These are phyloP conservation scores for Pseudovirgaria hyperparasitica DNA, from an alignment of 2,329 filamentous ascomycete genomes.

Conservation along the genomic window DNA sequence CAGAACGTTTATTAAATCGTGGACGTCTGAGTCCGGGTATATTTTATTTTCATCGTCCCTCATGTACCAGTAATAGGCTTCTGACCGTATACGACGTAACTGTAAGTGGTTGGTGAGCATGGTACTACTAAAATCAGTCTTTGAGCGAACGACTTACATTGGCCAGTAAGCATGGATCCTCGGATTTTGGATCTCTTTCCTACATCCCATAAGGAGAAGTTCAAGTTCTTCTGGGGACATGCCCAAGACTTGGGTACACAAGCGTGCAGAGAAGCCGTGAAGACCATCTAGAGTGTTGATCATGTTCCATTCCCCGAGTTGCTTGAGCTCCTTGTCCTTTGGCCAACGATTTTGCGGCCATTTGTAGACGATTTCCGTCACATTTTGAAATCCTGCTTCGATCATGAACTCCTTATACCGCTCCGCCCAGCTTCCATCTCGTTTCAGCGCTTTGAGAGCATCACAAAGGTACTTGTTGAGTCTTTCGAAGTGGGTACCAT, in stretches of 20 bases:
- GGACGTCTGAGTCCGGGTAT: no score
- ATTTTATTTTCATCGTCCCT: no score
- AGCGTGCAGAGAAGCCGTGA: slow-evolving; percentile 23
- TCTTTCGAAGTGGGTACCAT: slow-evolving; percentile 18
- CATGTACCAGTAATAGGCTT: no score
- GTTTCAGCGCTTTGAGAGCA: slow-evolving; percentile 22
- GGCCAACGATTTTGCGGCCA: slow-evolving; percentile 26
- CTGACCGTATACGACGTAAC: slow-evolving; percentile 11
- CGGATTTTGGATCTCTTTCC: slow-evolving; percentile 16
- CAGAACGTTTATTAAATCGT: no score
- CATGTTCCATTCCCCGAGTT: slow-evolving; percentile 25
- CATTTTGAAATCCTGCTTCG: slow-evolving; percentile 21
- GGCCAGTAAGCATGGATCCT: slow-evolving; percentile 20
- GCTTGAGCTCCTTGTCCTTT: slow-evolving; percentile 17
- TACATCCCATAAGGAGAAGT: slow-evolving; percentile 21
- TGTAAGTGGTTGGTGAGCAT: slow-evolving; percentile 2
- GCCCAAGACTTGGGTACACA: slow-evolving; percentile 25
- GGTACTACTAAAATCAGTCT: background rate
- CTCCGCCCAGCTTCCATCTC: slow-evolving; percentile 8
- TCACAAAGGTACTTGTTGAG: slow-evolving; percentile 23
- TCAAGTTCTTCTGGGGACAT: slow-evolving; percentile 33
- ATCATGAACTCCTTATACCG: slow-evolving; percentile 15
- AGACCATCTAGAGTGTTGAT: slow-evolving; percentile 22
- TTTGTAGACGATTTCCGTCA: slow-evolving; percentile 17
- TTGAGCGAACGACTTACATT: slow-evolving; percentile 9